Base-by-base conservation (phyloP, 805 yeast species). In the Wickerhamiella bombiphila region DNA sequence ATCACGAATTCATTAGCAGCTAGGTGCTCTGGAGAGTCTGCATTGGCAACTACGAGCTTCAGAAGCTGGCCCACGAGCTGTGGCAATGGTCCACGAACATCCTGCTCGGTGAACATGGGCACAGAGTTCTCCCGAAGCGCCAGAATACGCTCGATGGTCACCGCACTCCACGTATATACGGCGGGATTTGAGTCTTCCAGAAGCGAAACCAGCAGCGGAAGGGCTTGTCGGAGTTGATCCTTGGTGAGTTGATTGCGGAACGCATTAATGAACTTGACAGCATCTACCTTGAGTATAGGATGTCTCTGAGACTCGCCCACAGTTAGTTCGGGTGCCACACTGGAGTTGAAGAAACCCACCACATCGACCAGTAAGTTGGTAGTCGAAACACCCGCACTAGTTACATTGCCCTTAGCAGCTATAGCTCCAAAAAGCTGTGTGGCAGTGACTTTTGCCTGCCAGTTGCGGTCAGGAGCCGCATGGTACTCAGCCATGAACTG, bases 1-100 rank as follows among this genome's bases (percentile, higher is more conserved):
- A 91, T 81, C 53, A 91, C 65, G 54, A 82, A 91, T 54, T 91
- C 98, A 57, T 91, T 91, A 54, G 91, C 97, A 0, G 96, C 85
- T 36, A 93, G 63, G 53, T 85, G 88, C 55, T 85, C 96, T 0
- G 97, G 96, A 1, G 82, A 61, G 2, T 63, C 56, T 7, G 70
- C 66, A 41, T 70, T 70, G 40, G 65, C 63, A 39, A 77, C 63
- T 34, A 88, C 76, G 34, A 82, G 65, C 26, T 67, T 61, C 48
- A 91, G 79, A 32, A 88, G 62, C 42, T 70, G 76, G 26, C 67
- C 67, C 36, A 88, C 61, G 32, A 88, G 58, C 20, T 72, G 72
- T 44, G 72, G 68, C 1, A 72, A 66, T 40, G 57, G 62, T 2
- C 76, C 70, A 22, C 72, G 67, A 17, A 93, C 64, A 57, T 91